Evolutionary conservation across 805 yeast genomes (phyloP).

Genomic region (Saturnispora sanitii): DNA sequence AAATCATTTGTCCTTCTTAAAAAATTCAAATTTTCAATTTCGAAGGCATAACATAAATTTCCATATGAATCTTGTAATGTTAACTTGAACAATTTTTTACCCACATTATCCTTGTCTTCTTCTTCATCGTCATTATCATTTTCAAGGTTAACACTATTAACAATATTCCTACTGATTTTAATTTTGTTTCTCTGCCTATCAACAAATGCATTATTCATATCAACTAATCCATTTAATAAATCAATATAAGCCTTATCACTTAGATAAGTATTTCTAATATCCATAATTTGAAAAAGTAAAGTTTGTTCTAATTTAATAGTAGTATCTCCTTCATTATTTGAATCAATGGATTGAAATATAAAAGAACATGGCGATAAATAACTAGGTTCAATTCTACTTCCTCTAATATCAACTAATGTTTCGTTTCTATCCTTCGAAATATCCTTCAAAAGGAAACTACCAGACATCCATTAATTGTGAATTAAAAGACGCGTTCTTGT

Average conservation of each 20-base stretch:
- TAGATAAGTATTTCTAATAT: conserved; percentile 42
- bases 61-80: conserved; percentile 47
- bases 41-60: conserved; percentile 47
- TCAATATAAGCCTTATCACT: conserved; percentile 48
- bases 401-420: neutral
- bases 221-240: conserved; percentile 39
- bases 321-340: conserved; percentile 2
- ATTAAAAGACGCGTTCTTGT: no score
- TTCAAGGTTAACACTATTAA: conserved; percentile 42
- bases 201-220: conserved; percentile 49
- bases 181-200: conserved; percentile 37
- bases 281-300: conserved; percentile 45
- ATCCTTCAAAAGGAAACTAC: neutral
- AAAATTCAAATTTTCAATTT: conserved; percentile 43
- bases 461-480: neutral
- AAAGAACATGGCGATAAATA: conserved; percentile 7
- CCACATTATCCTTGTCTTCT: conserved; percentile 1
- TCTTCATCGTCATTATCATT: conserved; percentile 5
- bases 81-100: conserved; percentile 36
- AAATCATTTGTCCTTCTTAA: conserved; percentile 20
- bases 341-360: conserved; percentile 8
- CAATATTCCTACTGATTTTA: conserved; percentile 22
- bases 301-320: neutral
- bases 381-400: neutral
- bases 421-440: conserved; percentile 2